phyloP scores from a whole-genome alignment of 2,329 filamentous ascomycete genomes.

The Ceratocystis huliohia region DNA sequence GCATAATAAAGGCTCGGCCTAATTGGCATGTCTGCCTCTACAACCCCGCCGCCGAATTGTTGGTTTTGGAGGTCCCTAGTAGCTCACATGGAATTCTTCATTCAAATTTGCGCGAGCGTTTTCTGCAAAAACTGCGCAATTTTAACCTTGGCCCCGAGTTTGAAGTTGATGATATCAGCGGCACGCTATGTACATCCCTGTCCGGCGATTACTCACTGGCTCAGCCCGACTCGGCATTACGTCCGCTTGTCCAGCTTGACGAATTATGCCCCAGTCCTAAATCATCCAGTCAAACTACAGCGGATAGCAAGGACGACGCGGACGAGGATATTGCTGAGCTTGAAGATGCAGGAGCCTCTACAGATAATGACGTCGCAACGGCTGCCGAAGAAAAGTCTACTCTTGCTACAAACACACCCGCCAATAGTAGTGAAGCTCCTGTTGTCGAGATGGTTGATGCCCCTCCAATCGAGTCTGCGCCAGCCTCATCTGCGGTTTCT shows the following conservation, averaged over 20 bases:
- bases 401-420: neutral
- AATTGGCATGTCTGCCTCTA: constrained; percentile 15
- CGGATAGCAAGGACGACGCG: neutral
- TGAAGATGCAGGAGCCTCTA: constrained; percentile 5
- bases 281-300: neutral
- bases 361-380: neutral
- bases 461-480: neutral
- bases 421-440: neutral
- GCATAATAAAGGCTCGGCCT: constrained; percentile 2
- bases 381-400: neutral
- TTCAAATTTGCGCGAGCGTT: constrained; percentile 7
- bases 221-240: constrained; percentile 14
- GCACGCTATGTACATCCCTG: neutral
- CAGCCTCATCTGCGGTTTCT: neutral
- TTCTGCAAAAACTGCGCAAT: constrained; percentile 2
- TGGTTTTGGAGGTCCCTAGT: constrained; percentile 16
- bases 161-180: constrained; percentile 8
- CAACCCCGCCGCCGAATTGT: constrained; percentile 15
- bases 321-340: neutral
- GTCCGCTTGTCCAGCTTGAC: constrained; percentile 6
- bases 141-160: neutral
- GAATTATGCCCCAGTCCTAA: neutral
- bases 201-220: constrained; percentile 9
- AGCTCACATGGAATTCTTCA: constrained; percentile 6
- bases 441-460: neutral